phyloP scores from a whole-genome alignment of 176 grass and related monocot species.

The Tillandsia fasciculata region DNA sequence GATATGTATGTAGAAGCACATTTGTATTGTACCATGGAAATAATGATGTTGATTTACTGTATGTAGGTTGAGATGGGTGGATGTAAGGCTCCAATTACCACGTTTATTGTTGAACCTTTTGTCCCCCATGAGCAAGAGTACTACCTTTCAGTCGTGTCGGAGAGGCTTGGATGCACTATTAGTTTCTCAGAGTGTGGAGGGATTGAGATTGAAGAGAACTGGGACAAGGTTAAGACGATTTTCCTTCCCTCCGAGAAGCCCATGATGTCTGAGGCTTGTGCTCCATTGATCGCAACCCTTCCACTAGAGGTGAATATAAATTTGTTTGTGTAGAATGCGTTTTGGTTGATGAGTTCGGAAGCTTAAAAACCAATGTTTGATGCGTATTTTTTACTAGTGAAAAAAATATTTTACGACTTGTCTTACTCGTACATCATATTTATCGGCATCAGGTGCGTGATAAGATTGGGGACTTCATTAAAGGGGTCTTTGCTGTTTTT shows the following conservation, averaged over 20 bases:
- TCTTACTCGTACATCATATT: background rate
- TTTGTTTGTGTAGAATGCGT: background rate
- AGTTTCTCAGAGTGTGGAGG: conserved; percentile 51
- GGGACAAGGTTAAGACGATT: conserved; percentile 43
- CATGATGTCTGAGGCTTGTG: conserved; percentile 30
- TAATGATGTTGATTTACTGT: conserved; percentile 6
- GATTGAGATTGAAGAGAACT: conserved; percentile 52
- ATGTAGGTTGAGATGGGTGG: conserved; percentile 45
- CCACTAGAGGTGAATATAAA: conserved; percentile 30
- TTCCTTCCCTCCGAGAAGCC: conserved; percentile 39
- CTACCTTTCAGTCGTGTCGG: conserved; percentile 41
- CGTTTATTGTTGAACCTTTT: conserved; percentile 42
- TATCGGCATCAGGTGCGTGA: conserved; percentile 37
- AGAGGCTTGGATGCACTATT: conserved; percentile 37
- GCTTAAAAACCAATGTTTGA: background rate
- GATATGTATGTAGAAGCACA: background rate
- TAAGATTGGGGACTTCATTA: conserved; percentile 82
- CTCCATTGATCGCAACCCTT: conserved; percentile 41
- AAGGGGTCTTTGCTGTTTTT: conserved; percentile 83
- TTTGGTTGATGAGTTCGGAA: background rate
- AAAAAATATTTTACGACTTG: background rate
- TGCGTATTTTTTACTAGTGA: background rate
- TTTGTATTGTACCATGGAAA: background rate
- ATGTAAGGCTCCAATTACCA: conserved; percentile 37
- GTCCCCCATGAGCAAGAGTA: conserved; percentile 41